These are phyloP conservation scores for Chenopodium suecicum DNA, from an alignment of 148 eudicot species.

Conservation along the genomic window DNA sequence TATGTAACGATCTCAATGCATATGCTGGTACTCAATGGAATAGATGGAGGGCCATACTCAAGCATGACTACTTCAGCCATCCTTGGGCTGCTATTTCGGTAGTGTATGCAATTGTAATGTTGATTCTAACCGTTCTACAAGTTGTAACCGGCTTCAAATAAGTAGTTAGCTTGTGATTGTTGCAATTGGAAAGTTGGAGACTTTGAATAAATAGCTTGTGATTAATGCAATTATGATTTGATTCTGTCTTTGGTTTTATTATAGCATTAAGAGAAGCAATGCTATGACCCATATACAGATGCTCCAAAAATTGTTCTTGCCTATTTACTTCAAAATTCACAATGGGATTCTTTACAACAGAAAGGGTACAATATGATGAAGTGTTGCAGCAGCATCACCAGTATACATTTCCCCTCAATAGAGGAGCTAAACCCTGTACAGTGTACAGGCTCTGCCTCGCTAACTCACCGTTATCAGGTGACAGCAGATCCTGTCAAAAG, in stretches of 20 bases:
- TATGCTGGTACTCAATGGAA: slow-evolving; percentile 24
- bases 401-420: not conserved
- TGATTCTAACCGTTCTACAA: slow-evolving; percentile 28
- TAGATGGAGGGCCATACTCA: slow-evolving; percentile 32
- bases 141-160: slow-evolving; percentile 26
- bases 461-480: not conserved
- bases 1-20: slow-evolving; percentile 16
- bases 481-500: not conserved
- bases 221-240: not conserved
- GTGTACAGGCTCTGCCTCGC: not conserved
- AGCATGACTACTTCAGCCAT: slow-evolving; percentile 30
- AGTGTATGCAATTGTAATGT: slow-evolving; percentile 25
- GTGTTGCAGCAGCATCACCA: not conserved
- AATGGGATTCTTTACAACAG: not conserved
- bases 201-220: not conserved
- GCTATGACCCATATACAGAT: too few species aligned
- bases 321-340: not conserved
- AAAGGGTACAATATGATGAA: not conserved
- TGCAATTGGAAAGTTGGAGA: not conserved
- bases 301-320: not conserved
- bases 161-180: not conserved
- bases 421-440: not conserved
- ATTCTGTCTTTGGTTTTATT: too few species aligned
- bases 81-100: slow-evolving; percentile 37
- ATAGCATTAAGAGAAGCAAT: not conserved